Conservation (phyloP, 805 yeast genomes). For the Hanseniaspora vineae region DNA sequence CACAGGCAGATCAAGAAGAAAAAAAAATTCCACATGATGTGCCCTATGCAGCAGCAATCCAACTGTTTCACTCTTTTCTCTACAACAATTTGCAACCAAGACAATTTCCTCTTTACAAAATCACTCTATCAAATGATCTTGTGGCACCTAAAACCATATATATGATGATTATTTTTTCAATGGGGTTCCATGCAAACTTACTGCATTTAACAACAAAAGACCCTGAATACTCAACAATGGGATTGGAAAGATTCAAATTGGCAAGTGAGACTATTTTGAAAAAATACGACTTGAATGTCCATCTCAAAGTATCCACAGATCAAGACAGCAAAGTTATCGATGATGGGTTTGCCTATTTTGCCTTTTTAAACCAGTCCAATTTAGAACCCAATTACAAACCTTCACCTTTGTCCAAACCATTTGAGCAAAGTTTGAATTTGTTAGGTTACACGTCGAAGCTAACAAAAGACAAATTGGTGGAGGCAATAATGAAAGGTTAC, state of each 20-base stretch:
- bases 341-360: constrained; percentile 13
- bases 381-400: constrained; percentile 19
- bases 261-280: constrained; percentile 50
- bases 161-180: constrained; percentile 56
- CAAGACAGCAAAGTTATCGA: background rate
- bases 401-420: constrained; percentile 18
- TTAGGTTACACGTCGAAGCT: constrained; percentile 14
- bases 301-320: constrained; percentile 4
- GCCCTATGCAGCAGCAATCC: background rate
- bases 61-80: constrained; percentile 23
- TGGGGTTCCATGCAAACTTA: constrained; percentile 79
- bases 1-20: constrained; percentile 16
- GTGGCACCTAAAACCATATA: constrained; percentile 6
- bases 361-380: constrained; percentile 17
- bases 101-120: constrained; percentile 24
- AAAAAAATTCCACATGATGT: too few relatives aligned
- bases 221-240: constrained; percentile 50
- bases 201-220: constrained; percentile 64
- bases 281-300: constrained; percentile 19
- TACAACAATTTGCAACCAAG: constrained; percentile 6
- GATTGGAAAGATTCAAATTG: constrained; percentile 50
- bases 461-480: constrained; percentile 6
- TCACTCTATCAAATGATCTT: constrained; percentile 15
- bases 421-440: constrained; percentile 12
- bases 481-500: constrained; percentile 20